Evolutionary conservation across 2,329 filamentous ascomycete genomes (phyloP), one percentile per base, ranked within the genome.

Genomic region (Fusarium tjaetaba): DNA sequence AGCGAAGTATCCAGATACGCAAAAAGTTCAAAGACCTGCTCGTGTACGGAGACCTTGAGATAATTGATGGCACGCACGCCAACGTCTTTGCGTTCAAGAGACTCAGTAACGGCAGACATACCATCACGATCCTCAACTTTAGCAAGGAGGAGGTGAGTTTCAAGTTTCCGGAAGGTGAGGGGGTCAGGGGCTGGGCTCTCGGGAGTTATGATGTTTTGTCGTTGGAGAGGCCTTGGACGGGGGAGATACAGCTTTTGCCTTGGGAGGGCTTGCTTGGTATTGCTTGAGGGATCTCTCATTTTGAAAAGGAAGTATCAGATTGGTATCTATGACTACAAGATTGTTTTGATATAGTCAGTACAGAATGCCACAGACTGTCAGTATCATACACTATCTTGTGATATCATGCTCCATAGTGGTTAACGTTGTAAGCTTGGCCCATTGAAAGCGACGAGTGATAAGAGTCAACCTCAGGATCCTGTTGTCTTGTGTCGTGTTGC

Each of bases 91-190:
- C 76, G 1, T 81, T 80, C 55, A 61, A 79, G 18, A 82, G 82
- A 70, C 75, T 62, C 1, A 73, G 66, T 11, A 61, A 67, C 1
- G 68, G 64, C 45, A 77, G 73, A 59, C 74, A 16, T 16, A 43
- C 61, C 5, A 61, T 83, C 4, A 77, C 80, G 2, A 77, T 80
- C 2, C 69, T 82, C 38, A 83, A 82, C 74, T 82, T 82, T 57
- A 77, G 55, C 8, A 32, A 32, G 11, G 8, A 61, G 3, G 43
- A 64, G 30, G 32, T 46, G 0, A 34, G 22, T 1, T 64, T 61
- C 22, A 61, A 18, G 3, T 61, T 64, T 22, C 43, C 39, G 4
- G 24, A 22, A 7, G 61, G 38, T 8, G 15, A 36, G 9, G 43
- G 43, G 22, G 61, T 64, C 9, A 22, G 14, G 7, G 24, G 32